Percentiles rank a stretch among this genome's conserved stretches.
These are phyloP conservation scores for Aureococcus anophagefferens DNA, from an alignment of 108 stramenopile genomes.

Conservation along the genomic window DNA sequence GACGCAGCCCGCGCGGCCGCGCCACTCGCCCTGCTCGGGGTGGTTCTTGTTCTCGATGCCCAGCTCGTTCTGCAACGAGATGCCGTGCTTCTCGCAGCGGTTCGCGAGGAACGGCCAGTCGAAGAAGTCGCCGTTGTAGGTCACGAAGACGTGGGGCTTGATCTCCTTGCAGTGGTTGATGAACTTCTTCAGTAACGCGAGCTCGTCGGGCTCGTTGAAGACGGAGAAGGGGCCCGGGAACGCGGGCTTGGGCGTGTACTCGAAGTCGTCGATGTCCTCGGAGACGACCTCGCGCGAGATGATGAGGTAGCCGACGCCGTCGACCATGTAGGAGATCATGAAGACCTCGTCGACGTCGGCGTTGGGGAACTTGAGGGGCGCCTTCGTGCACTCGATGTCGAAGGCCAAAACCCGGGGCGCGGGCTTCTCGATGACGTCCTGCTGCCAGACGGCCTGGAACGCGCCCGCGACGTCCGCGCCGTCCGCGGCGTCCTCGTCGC, in stretches of 20 bases:
- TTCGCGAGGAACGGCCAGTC: conserved; percentile 94
- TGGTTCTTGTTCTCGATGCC: conserved; percentile 59
- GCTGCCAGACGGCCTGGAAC: conserved; percentile 34
- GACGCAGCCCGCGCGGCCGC: conserved; percentile 62
- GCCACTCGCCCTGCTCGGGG: conserved; percentile 50
- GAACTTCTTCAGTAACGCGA: conserved; percentile 66
- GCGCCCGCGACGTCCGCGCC: neutral
- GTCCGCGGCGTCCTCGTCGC: no score
- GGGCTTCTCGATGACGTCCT: conserved; percentile 80
- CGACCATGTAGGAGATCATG: conserved; percentile 99
- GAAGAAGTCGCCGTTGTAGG: conserved; percentile 99
- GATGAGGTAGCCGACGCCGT: conserved; percentile 81
- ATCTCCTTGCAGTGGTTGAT: conserved; percentile 65
- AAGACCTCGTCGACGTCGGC: conserved; percentile 78
- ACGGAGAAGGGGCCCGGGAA: conserved; percentile 95
- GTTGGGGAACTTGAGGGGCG: conserved; percentile 95
- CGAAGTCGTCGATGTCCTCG: conserved; percentile 87
- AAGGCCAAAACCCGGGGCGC: conserved; percentile 87
- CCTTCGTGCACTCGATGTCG: conserved; percentile 98
- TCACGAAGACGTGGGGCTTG: conserved; percentile 89
- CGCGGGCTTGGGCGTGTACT: conserved; percentile 89
- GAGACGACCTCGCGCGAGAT: conserved; percentile 75
- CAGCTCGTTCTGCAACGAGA: conserved; percentile 72
- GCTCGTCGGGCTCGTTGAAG: conserved; percentile 80
- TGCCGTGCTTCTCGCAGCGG: conserved; percentile 66